Percentiles rank a stretch among this genome's conserved stretches.
Conservation (phyloP, 331 rosid genomes). For the Dryas integrifolia region DNA sequence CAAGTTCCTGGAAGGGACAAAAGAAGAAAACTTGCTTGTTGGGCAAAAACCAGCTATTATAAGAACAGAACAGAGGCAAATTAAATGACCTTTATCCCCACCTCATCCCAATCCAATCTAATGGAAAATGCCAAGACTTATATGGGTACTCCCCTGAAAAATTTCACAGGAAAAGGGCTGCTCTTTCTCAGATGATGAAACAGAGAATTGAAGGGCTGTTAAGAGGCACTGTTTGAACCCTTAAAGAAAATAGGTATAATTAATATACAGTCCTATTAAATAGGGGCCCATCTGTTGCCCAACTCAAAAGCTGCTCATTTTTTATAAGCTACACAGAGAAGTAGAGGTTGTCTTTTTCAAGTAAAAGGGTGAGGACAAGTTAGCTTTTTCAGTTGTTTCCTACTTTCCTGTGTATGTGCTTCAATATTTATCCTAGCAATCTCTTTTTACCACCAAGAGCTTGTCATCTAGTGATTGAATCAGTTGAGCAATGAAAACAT, state of each 20-base stretch:
- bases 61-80: conserved; percentile 8
- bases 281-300: conserved; percentile 16
- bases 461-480: conserved; percentile 42
- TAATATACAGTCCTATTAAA: conserved; percentile 10
- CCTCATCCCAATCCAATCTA: neutral
- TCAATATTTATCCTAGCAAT: neutral
- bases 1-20: neutral
- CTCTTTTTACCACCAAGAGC: conserved; percentile 13
- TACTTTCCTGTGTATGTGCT: neutral
- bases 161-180: conserved; percentile 2
- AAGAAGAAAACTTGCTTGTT: neutral
- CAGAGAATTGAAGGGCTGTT: conserved; percentile 22
- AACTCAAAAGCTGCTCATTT: conserved; percentile 30
- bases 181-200: neutral
- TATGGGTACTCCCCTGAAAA: neutral
- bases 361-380: neutral
- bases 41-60: neutral
- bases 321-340: conserved; percentile 20
- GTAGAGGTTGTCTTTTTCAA: conserved; percentile 1
- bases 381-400: neutral
- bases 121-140: neutral
- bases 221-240: neutral
- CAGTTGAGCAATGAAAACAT: conserved; percentile 13
- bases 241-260: conserved; percentile 10
- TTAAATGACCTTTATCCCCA: conserved; percentile 3